phyloP scores from a whole-genome alignment of 768 basidiomycete genomes.

The Naganishia friedmannii region DNA sequence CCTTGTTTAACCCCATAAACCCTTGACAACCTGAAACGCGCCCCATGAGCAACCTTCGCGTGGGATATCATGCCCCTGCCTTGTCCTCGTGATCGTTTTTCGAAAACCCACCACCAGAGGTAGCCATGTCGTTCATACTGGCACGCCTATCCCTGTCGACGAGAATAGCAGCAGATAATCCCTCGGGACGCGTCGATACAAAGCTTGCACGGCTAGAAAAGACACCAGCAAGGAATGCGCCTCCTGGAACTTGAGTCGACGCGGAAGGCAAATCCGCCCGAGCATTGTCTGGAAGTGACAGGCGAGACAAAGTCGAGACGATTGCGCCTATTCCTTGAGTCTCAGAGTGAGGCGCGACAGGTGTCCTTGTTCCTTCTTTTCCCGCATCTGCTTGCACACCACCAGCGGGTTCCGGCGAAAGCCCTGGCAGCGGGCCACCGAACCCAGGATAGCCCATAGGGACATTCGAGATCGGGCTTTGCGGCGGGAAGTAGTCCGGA shows the following conservation, averaged over 20 bases:
- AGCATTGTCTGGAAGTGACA: not conserved
- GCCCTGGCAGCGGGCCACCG: not conserved
- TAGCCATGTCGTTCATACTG: constrained; percentile 28
- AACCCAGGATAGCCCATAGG: not conserved
- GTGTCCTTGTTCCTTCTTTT: not conserved
- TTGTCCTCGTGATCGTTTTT: constrained; percentile 2
- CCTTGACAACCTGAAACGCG: not conserved
- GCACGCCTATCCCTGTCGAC: constrained; percentile 29
- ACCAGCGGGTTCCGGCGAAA: not conserved
- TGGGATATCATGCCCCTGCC: not conserved
- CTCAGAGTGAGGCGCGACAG: not conserved
- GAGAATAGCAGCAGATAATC: constrained; percentile 6
- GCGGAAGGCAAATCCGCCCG: not conserved
- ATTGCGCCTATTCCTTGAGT: not conserved
- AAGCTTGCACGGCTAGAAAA: constrained; percentile 28
- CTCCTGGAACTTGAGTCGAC: not conserved
- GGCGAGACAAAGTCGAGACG: constrained; percentile 1
- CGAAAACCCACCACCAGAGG: not conserved
- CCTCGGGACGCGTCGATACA: constrained; percentile 17
- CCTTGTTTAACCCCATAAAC: not conserved
- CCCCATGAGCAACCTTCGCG: not conserved
- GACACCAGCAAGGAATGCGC: not conserved
- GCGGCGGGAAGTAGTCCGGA: constrained; percentile 31
- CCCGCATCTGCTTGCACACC: not conserved
- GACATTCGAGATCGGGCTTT: constrained; percentile 10